Evolutionary conservation across 2,329 filamentous ascomycete genomes (phyloP).

Genomic region (Emergomyces africanus): DNA sequence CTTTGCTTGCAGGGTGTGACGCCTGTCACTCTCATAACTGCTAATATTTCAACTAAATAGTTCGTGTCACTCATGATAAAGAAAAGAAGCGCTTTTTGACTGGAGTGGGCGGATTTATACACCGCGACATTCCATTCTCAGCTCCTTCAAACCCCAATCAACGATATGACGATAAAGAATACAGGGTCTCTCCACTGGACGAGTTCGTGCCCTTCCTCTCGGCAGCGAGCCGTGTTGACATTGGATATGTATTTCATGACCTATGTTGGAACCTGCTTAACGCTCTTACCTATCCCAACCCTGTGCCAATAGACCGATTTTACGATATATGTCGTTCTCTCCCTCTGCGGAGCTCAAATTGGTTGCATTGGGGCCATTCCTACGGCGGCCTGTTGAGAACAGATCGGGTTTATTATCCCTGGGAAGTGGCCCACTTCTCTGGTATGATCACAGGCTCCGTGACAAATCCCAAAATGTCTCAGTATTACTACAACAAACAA

Average conservation of each 20-base stretch:
- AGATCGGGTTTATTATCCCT: constrained; percentile 4
- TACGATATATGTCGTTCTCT: constrained; percentile 14
- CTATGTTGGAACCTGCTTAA: constrained; percentile 12
- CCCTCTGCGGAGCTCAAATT: constrained; percentile 5
- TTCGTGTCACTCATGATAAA: constrained; percentile 8
- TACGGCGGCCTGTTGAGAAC: constrained; percentile 10
- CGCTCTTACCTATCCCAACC: constrained; percentile 7
- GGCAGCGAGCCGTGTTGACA: background rate
- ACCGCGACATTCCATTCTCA: background rate
- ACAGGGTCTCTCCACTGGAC: constrained; percentile 4
- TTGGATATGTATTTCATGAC: constrained; percentile 13
- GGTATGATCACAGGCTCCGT: constrained; percentile 2
- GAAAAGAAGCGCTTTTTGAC: constrained; percentile 11
- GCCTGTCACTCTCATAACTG: background rate
- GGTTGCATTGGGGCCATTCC: constrained; percentile 11
- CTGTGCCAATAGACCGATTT: constrained; percentile 10
- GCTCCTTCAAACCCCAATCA: constrained; percentile 5
- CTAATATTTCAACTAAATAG: constrained; percentile 5
- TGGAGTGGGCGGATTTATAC: constrained; percentile 7
- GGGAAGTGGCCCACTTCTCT: constrained; percentile 9
- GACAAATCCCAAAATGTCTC: constrained; percentile 3
- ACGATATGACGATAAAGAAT: constrained; percentile 7
- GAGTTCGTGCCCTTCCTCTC: constrained; percentile 7
- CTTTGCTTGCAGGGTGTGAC: background rate
- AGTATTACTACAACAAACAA: constrained; percentile 3